Evolutionary conservation across 2,329 filamentous ascomycete genomes (phyloP), one percentile per base, ranked within the genome.

Genomic region (Elsinoe batatas): DNA sequence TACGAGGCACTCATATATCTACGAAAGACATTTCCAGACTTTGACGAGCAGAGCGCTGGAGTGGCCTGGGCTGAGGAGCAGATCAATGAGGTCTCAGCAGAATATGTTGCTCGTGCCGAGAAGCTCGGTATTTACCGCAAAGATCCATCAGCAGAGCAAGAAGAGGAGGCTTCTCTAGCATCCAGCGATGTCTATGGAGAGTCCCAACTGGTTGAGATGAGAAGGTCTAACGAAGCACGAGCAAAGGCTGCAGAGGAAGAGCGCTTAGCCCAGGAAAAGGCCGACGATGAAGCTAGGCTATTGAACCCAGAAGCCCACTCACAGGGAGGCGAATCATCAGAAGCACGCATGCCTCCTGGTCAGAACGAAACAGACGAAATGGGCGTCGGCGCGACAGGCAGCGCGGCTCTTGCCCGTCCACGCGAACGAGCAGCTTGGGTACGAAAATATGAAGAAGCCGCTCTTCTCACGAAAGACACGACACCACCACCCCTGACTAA

Each of bases 391-490:
- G 22, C 40, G 8, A 2, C 37, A 3, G 42, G 35, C 12, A 49
- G 26, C 18, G 40, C 57, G 26, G 18, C 35, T 6, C 35, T 54
- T 18, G 30, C 26, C 50, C 33, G 40, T 11, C 65, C 65, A 8
- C 59, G 63, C 10, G 61, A 67, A 56, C 64, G 64, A 13, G 63
- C 65, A 35, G 61, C 64, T 5, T 70, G 67, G 67, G 64, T 70
- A 11, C 66, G 68, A 37, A 65, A 70, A 58, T 70, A 68, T 57
- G 65, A 68, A 59, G 65, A 69, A 26, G 61, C 64, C 42, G 68
- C 68, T 13, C 58, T 57, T 3, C 62, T 68, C 53, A 65, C 68
- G 63, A 67, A 68, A 53, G 62, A 64, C 18, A 65, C 67, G 42
- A 57, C 58, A 10, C 58, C 67, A 1, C 68, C 68, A 6, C 49